Percentiles rank a stretch among this genome's conserved stretches.
These are phyloP conservation scores for Tilletia setariae DNA, from an alignment of 1,284 basidiomycete species.

Conservation along the genomic window DNA sequence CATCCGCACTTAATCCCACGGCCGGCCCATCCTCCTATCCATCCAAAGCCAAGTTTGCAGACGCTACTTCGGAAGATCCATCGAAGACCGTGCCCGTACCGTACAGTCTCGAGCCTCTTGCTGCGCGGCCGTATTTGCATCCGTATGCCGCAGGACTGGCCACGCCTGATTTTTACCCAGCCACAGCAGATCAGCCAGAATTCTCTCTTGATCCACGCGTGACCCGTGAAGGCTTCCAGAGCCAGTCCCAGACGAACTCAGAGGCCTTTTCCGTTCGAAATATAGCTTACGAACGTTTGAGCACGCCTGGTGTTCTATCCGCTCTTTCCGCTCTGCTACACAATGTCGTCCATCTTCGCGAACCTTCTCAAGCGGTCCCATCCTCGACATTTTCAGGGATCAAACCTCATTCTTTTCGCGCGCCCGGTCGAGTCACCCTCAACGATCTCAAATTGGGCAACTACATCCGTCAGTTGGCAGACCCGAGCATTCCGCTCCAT, in stretches of 20 bases:
- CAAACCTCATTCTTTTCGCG: constrained; percentile 22
- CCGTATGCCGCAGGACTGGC: constrained; percentile 25
- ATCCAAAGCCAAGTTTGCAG: too few relatives aligned
- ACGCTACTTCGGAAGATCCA: not conserved
- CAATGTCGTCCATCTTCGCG: constrained; percentile 32
- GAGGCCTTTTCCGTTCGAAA: constrained; percentile 63
- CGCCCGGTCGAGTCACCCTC: constrained; percentile 68
- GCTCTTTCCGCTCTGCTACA: constrained; percentile 34
- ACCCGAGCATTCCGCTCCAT: constrained; percentile 78
- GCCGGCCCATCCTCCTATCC: too few relatives aligned
- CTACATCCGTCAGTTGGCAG: constrained; percentile 87
- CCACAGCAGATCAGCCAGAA: constrained; percentile 76
- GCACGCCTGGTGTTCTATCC: constrained; percentile 31
- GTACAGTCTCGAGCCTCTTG: constrained; percentile 35
- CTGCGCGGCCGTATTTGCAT: constrained; percentile 46
- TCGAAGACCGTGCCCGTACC: constrained; percentile 15
- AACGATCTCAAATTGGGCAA: constrained; percentile 81
- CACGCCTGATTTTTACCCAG: constrained; percentile 74
- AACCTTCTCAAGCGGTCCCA: not conserved
- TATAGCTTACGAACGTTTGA: constrained; percentile 59
- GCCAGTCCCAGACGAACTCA: constrained; percentile 55
- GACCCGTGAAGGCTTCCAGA: constrained; percentile 73
- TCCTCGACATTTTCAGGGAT: not conserved
- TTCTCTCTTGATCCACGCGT: constrained; percentile 65
- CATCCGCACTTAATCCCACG: too few relatives aligned